These are phyloP conservation scores for Venturiaceae sp. DNA, from an alignment of 2,329 filamentous ascomycete species.

Conservation along the genomic window DNA sequence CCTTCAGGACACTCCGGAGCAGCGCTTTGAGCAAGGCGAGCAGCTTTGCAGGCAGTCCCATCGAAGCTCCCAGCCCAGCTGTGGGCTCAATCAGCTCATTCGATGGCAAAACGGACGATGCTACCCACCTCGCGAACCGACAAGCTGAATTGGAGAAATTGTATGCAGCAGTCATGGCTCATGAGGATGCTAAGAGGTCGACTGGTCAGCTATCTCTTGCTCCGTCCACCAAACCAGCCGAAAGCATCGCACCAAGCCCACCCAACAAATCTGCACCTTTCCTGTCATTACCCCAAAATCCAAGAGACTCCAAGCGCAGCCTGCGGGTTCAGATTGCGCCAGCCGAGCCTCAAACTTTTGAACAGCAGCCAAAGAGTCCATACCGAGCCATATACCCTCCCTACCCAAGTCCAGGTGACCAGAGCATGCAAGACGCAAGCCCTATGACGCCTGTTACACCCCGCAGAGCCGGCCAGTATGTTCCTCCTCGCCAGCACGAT, in stretches of 20 bases:
- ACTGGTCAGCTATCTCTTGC: background rate
- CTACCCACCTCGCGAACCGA: slow-evolving; percentile 58
- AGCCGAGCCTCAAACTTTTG: background rate
- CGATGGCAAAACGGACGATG: slow-evolving; percentile 65
- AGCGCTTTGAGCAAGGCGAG: slow-evolving; percentile 11
- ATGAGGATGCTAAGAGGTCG: slow-evolving; percentile 50
- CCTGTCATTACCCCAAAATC: background rate
- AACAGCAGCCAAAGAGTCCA: slow-evolving; percentile 4
- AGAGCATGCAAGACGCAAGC: background rate
- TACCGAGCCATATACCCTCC: slow-evolving; percentile 40
- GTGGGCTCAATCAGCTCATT: slow-evolving; percentile 58
- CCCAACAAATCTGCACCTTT: background rate
- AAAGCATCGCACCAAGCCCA: background rate
- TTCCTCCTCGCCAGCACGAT: background rate
- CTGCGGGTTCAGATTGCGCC: slow-evolving; percentile 16
- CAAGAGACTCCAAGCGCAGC: slow-evolving; percentile 4
- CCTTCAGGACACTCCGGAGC: slow-evolving; percentile 18
- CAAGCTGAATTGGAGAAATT: slow-evolving; percentile 80
- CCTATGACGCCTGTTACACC: slow-evolving; percentile 3
- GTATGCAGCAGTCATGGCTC: slow-evolving; percentile 86
- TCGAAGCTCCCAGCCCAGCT: slow-evolving; percentile 22
- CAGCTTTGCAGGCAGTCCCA: background rate
- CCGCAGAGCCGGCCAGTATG: background rate
- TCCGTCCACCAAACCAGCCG: background rate
- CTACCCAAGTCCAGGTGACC: background rate